Conservation (phyloP, 2,329 filamentous ascomycete species). For the Xylaria sp. region DNA sequence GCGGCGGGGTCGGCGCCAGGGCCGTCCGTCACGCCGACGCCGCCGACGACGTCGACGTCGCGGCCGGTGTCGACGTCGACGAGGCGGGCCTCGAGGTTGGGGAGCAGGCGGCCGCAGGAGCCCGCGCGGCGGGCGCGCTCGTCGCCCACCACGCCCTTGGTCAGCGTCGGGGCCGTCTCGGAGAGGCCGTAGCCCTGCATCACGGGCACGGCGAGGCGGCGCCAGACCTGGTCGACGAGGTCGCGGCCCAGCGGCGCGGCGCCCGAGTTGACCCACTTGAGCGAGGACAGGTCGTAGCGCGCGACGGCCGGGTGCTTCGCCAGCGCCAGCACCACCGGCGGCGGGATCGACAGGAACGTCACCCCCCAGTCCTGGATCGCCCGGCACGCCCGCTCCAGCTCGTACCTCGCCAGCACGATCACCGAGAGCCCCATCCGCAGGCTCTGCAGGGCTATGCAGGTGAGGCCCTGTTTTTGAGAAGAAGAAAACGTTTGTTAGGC, state of each 20-base stretch:
- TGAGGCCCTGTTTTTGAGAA: constrained; percentile 56
- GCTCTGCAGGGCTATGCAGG: constrained; percentile 70
- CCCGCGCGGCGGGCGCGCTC: constrained; percentile 80
- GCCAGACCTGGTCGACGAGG: constrained; percentile 75
- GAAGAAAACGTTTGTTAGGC: no score
- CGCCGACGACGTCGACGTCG: constrained; percentile 74
- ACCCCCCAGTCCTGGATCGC: constrained; percentile 75
- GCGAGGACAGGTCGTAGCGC: constrained; percentile 76
- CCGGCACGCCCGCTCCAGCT: constrained; percentile 76
- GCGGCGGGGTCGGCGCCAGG: constrained; percentile 59
- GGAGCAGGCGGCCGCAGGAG: constrained; percentile 74
- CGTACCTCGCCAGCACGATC: constrained; percentile 78
- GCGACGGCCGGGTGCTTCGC: constrained; percentile 77
- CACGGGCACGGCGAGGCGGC: constrained; percentile 73
- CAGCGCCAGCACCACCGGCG: constrained; percentile 79
- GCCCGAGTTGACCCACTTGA: constrained; percentile 85
- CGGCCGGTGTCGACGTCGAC: constrained; percentile 64
- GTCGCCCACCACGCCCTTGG: constrained; percentile 72
- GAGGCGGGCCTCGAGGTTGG: constrained; percentile 81
- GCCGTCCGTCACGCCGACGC: constrained; percentile 55
- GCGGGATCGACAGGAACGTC: constrained; percentile 81
- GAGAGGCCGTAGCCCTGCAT: constrained; percentile 94
- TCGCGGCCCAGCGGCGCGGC: constrained; percentile 84
- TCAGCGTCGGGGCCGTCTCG: constrained; percentile 81
- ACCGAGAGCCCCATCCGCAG: constrained; percentile 67